Conservation (phyloP, 306 rosid genomes). For the Castanospermum australe region DNA sequence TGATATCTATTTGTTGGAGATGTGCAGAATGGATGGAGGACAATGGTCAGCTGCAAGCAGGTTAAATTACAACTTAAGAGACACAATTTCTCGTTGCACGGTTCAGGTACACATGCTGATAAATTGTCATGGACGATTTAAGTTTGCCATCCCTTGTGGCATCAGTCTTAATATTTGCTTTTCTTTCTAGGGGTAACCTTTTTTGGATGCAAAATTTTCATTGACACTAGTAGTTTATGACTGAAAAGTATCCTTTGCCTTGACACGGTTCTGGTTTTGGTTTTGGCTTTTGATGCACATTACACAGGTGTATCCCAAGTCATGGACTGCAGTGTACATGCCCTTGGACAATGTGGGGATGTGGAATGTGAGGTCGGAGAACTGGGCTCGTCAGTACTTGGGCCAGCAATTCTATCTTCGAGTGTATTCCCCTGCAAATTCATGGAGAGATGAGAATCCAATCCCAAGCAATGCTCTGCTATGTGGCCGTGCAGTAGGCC, state of each 20-base stretch:
- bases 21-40: slow-evolving; percentile 84
- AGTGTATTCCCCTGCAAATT: slow-evolving; percentile 69
- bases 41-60: slow-evolving; percentile 71
- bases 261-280: background rate
- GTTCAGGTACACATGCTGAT: slow-evolving; percentile 57
- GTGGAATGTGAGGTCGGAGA: slow-evolving; percentile 89
- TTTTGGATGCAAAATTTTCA: background rate
- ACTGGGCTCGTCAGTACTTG: slow-evolving; percentile 75
- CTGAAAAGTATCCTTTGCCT: background rate
- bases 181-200: background rate
- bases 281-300: background rate
- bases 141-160: background rate
- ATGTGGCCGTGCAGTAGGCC: slow-evolving; percentile 70
- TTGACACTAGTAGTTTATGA: background rate
- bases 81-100: slow-evolving; percentile 73
- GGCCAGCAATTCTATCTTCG: slow-evolving; percentile 89
- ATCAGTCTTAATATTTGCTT: background rate
- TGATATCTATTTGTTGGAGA: background rate
- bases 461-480: slow-evolving; percentile 69
- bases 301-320: slow-evolving; percentile 71
- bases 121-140: background rate
- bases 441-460: slow-evolving; percentile 83
- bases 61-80: slow-evolving; percentile 63
- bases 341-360: slow-evolving; percentile 92
- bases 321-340: slow-evolving; percentile 87